Conservation (phyloP, 1,284 basidiomycete species). For the Neonothopanus nambi region DNA sequence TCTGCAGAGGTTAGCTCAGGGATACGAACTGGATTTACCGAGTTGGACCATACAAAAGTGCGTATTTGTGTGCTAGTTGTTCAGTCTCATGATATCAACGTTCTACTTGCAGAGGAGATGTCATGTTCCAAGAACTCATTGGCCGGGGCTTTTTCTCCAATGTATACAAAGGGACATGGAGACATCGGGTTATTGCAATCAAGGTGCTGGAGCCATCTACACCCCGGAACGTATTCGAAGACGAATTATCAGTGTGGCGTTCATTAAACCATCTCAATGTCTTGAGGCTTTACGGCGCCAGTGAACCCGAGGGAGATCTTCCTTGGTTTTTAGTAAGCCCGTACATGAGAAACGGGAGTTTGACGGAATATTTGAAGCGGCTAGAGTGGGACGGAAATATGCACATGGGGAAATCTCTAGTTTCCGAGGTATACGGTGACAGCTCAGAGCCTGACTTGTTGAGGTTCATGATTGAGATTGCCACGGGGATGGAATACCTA, state of each 20-base stretch:
- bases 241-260: conserved; percentile 42
- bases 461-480: conserved; percentile 15
- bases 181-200: conserved; percentile 23
- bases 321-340: conserved; percentile 49
- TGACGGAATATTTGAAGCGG: conserved; percentile 13
- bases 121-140: conserved; percentile 10
- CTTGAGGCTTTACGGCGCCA: conserved; percentile 41
- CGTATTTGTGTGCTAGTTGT: neutral
- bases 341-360: conserved; percentile 17
- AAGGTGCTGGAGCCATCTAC: conserved; percentile 42
- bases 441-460: conserved; percentile 10
- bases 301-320: conserved; percentile 39
- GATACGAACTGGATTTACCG: conserved; percentile 2
- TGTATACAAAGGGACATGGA: conserved; percentile 17
- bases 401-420: conserved; percentile 1
- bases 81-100: neutral
- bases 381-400: conserved; percentile 13
- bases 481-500: conserved; percentile 13
- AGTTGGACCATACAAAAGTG: conserved; percentile 14
- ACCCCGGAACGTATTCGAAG: conserved; percentile 35
- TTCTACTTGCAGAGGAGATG: conserved; percentile 6
- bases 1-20: neutral
- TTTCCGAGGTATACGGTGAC: neutral
- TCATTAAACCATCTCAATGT: conserved; percentile 40
- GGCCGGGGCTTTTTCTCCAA: conserved; percentile 16